A percentile compares a stretch with the other conserved stretches of the same genome.
phyloP scores from a whole-genome alignment of 805 yeast species.

The Cyberlindnera euphorbiiphila region DNA sequence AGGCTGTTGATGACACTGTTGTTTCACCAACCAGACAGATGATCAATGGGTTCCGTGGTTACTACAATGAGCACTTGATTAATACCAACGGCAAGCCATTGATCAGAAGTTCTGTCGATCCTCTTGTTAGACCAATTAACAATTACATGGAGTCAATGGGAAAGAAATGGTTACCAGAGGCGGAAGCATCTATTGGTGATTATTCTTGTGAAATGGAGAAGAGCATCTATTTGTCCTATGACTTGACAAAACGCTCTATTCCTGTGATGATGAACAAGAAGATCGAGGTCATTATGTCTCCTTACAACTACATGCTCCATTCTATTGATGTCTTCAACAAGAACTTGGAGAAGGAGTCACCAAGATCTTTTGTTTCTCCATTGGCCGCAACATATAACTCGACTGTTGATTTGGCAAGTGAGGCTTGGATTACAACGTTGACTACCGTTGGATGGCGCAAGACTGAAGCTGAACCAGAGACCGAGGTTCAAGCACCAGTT shows the following conservation, averaged over 20 bases:
- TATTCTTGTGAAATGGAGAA: constrained; percentile 56
- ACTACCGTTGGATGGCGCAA: constrained; percentile 2
- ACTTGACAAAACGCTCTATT: constrained; percentile 36
- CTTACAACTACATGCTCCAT: constrained; percentile 34
- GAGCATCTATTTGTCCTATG: constrained; percentile 39
- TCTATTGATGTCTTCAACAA: constrained; percentile 36
- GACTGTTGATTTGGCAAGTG: constrained; percentile 30
- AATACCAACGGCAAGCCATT: constrained; percentile 62
- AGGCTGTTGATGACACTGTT: constrained; percentile 33
- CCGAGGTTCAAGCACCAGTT: neutral
- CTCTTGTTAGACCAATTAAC: constrained; percentile 60
- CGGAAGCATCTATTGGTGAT: constrained; percentile 38
- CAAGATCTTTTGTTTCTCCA: constrained; percentile 29
- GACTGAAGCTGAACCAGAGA: constrained; percentile 1
- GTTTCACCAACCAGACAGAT: constrained; percentile 47
- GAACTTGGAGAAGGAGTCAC: constrained; percentile 38
- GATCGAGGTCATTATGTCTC: constrained; percentile 29
- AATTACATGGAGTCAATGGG: constrained; percentile 44
- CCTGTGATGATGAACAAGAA: constrained; percentile 33
- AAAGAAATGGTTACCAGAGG: constrained; percentile 43
- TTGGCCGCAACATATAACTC: constrained; percentile 33
- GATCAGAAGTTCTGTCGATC: constrained; percentile 59
- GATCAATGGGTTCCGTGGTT: constrained; percentile 44
- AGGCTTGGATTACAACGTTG: constrained; percentile 23
- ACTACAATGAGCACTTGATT: constrained; percentile 47